Evolutionary conservation across 345 rosid genomes (phyloP), one percentile per base, ranked within the genome.

Genomic region (Bruguiera sexangula): DNA sequence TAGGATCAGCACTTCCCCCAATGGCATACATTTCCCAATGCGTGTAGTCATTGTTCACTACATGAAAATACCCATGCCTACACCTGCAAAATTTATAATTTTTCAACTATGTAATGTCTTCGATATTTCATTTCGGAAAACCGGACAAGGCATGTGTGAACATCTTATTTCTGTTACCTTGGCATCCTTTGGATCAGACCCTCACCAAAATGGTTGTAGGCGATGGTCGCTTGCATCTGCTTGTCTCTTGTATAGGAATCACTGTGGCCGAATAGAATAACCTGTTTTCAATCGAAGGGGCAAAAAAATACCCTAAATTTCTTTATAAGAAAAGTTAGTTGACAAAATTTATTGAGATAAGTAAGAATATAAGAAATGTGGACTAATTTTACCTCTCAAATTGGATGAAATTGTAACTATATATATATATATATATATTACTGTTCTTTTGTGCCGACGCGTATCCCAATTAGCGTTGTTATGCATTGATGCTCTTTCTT

Each of bases 21-120:
- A 73, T 73, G 62, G 77, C 77, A 67, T 73, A 73, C 77, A 73
- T 73, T 67, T 67, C 77, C 77, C 77, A 73, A 54, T 67, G 77
- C 2, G 77, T 73, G 56, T 73, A 73, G 77, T 73, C 77, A 39
- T 73, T 73, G 57, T 73, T 73, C 62, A 73, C 77, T 6, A 73
- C 77, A 53, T 73, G 77, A 31, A 73, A 73, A 29, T 73, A 67
- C 48, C 77, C 77, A 29, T 73, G 77, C 67, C 77, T 67, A 31
- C 77, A 73, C 37, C 77, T 73, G 72, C 63, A 39, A 29, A 30
- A n/a, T 54, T 36, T 1, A 26, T 39, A 43, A 21, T 3, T 48
- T 9, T 54, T 21, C 5, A 29, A 18, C 67, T 31, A 50, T 34
- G n/a, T 65, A 19, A 10, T 1, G 2, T 9, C 59, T 11, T 31